Percentiles rank a stretch among this genome's conserved stretches.
Evolutionary conservation across 1,284 basidiomycete genomes (phyloP).

Genomic region (Ustilago shanxiensis): DNA sequence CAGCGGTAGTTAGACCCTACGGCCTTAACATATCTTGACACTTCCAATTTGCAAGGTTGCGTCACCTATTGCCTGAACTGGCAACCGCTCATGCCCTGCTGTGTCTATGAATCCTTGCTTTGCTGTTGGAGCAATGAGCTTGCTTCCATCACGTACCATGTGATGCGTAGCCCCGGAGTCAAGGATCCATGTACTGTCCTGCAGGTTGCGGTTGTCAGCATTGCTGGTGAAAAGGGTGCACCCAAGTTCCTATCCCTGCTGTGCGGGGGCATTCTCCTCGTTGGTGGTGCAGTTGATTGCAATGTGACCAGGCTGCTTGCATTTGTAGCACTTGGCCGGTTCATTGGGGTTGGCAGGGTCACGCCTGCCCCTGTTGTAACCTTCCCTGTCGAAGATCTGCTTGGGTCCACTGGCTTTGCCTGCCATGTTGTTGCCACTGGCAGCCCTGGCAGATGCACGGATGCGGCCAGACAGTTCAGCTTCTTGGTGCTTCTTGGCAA

Average conservation of each 20-base stretch:
- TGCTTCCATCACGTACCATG: constrained; percentile 6
- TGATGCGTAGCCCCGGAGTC: constrained; percentile 9
- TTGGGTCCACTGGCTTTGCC: not conserved
- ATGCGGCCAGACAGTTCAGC: not conserved
- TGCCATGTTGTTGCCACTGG: not conserved
- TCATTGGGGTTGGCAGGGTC: not conserved
- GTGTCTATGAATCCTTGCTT: not conserved
- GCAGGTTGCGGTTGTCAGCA: not conserved
- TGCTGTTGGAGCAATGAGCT: not conserved
- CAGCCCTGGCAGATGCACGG: not conserved
- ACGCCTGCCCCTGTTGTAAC: not conserved
- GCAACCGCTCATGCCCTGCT: constrained; percentile 6
- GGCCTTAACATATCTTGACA: not conserved
- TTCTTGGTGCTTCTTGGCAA: constrained; percentile 8
- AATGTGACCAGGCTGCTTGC: not conserved
- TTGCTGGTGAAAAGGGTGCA: not conserved
- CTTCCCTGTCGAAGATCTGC: too few species aligned
- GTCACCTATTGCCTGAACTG: not conserved
- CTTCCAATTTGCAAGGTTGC: not conserved
- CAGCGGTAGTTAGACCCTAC: too few species aligned
- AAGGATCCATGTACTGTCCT: not conserved
- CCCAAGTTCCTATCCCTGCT: not conserved
- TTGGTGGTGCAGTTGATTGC: not conserved
- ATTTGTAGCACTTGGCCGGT: not conserved
- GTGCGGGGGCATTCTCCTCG: not conserved